phyloP scores from a whole-genome alignment of 306 rosid species.

The Cicer bijugum region DNA sequence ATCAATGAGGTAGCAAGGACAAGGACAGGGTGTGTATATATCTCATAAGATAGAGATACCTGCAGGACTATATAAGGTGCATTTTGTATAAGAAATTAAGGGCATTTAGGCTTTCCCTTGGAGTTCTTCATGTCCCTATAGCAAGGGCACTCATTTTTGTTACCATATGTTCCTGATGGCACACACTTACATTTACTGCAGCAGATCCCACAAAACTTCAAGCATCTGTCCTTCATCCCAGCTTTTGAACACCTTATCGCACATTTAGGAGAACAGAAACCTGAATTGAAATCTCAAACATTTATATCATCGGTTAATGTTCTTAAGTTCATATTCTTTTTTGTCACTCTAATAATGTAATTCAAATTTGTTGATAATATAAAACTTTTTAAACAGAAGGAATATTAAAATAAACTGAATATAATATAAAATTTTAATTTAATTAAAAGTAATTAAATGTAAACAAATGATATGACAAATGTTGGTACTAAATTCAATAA shows the following conservation, averaged over 20 bases:
- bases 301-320: too few relatives aligned
- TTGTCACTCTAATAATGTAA: too few relatives aligned
- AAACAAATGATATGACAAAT: too few relatives aligned
- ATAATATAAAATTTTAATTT: too few relatives aligned
- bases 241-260: conserved; percentile 63
- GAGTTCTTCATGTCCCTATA: conserved; percentile 70
- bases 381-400: too few relatives aligned
- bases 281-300: conserved; percentile 36
- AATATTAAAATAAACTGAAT: too few relatives aligned
- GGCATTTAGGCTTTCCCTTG: conserved; percentile 81
- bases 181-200: conserved; percentile 78
- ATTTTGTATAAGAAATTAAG: conserved; percentile 43
- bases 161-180: conserved; percentile 88
- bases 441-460: too few relatives aligned
- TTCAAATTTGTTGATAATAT: too few relatives aligned
- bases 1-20: conserved; percentile 13
- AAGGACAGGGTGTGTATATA: conserved; percentile 1
- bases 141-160: conserved; percentile 93
- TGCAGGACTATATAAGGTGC: neutral
- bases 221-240: conserved; percentile 63
- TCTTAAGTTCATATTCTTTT: neutral
- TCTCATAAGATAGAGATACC: conserved; percentile 38
- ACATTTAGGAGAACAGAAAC: conserved; percentile 63
- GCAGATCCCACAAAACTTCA: conserved; percentile 80
- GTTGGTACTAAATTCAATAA: too few relatives aligned